Evolutionary conservation across 2,329 filamentous ascomycete species (phyloP).

Genomic region (Alternaria ventricosa): DNA sequence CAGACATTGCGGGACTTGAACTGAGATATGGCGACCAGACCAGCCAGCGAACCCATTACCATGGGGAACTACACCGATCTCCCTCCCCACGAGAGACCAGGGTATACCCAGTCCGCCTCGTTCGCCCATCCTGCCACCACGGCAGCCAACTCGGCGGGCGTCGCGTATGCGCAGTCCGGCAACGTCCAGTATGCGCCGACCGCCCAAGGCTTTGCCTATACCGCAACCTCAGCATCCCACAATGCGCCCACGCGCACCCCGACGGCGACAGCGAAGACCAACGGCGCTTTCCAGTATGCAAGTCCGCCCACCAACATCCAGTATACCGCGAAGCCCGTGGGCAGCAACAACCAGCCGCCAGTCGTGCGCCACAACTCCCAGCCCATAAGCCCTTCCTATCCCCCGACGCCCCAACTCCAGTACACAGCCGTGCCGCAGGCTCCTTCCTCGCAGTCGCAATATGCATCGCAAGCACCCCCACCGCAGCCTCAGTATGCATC

Average conservation of each 20-base stretch:
- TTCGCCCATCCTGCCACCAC: constrained; percentile 20
- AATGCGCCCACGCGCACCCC: constrained; percentile 29
- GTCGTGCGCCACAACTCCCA: constrained; percentile 36
- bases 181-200: constrained; percentile 43
- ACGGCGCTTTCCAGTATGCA: constrained; percentile 49
- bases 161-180: constrained; percentile 32
- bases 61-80: constrained; percentile 55
- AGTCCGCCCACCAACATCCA: constrained; percentile 50
- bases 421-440: constrained; percentile 5
- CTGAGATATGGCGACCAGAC: constrained; percentile 45
- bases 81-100: constrained; percentile 53
- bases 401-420: constrained; percentile 13
- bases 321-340: constrained; percentile 52
- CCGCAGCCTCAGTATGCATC: constrained; percentile 19
- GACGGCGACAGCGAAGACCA: constrained; percentile 14
- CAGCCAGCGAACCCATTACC: constrained; percentile 44
- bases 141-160: constrained; percentile 18
- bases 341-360: constrained; percentile 25
- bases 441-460: constrained; percentile 22
- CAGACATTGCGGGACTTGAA: constrained; percentile 11
- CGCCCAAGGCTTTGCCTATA: constrained; percentile 37
- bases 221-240: constrained; percentile 30
- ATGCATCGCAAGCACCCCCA: constrained; percentile 29
- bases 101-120: constrained; percentile 32
- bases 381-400: constrained; percentile 27